Conservation (phyloP, 2,329 filamentous ascomycete genomes). For the Massarina eburnea region DNA sequence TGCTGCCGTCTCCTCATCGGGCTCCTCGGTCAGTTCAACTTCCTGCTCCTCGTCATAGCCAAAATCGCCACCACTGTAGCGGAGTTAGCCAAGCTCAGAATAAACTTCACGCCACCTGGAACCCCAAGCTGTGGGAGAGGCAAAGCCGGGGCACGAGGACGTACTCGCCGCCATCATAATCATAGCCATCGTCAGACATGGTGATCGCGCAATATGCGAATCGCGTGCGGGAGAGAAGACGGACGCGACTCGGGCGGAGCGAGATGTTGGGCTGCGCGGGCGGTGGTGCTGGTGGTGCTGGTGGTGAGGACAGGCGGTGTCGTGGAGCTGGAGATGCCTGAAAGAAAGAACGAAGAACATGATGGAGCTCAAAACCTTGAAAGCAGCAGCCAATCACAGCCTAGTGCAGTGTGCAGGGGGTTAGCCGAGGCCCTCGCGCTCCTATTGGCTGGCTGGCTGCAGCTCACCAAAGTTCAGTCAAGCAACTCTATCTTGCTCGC, state of each 20-base stretch:
- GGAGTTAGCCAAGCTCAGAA: constrained; percentile 14
- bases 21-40: constrained; percentile 66
- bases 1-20: constrained; percentile 51
- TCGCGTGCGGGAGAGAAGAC: neutral
- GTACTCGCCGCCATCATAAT: constrained; percentile 33
- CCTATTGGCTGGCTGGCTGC: too few species aligned
- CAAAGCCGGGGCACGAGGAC: constrained; percentile 25
- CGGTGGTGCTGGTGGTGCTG: neutral
- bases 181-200: constrained; percentile 52
- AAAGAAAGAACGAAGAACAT: constrained; percentile 12
- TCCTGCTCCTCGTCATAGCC: constrained; percentile 64
- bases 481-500: too few species aligned
- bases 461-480: neutral
- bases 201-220: constrained; percentile 8
- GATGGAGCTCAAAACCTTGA: constrained; percentile 14
- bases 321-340: constrained; percentile 2
- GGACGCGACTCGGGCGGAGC: neutral
- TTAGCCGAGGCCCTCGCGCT: too few species aligned
- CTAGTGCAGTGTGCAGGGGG: neutral
- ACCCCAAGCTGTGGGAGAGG: neutral
- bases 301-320: neutral
- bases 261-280: neutral
- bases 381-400: constrained; percentile 7
- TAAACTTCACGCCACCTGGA: neutral
- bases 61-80: constrained; percentile 41